Conservation (phyloP, 1,284 basidiomycete species). For the Pseudozyma tsukubaensis region DNA sequence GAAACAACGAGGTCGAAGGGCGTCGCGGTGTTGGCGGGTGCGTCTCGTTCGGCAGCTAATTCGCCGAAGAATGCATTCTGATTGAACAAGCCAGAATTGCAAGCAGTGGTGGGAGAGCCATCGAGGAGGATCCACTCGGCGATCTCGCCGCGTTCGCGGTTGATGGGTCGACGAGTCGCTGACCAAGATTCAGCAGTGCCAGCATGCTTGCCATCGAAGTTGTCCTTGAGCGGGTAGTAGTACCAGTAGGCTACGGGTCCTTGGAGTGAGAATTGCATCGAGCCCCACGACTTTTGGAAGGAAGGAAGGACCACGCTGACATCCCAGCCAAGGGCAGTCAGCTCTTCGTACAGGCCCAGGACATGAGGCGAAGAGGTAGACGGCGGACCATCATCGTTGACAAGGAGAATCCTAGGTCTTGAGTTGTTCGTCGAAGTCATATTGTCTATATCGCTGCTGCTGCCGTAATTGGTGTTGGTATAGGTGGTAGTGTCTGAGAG, state of each 20-base stretch:
- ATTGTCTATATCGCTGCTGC: neutral
- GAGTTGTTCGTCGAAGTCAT: slow-evolving; percentile 6
- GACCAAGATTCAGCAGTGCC: slow-evolving; percentile 58
- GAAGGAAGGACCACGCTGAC: slow-evolving; percentile 66
- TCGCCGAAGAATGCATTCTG: slow-evolving; percentile 48
- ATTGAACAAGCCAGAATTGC: slow-evolving; percentile 64
- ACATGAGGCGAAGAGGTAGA: slow-evolving; percentile 62
- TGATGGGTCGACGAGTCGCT: slow-evolving; percentile 51
- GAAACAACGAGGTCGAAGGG: slow-evolving; percentile 65
- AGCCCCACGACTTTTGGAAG: slow-evolving; percentile 60
- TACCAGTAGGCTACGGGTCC: slow-evolving; percentile 63
- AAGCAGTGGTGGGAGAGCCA: slow-evolving; percentile 65
- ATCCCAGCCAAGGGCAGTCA: slow-evolving; percentile 57
- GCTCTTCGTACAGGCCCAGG: slow-evolving; percentile 56
- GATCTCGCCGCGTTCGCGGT: slow-evolving; percentile 53
- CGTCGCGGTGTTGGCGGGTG: slow-evolving; percentile 18
- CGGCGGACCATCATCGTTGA: slow-evolving; percentile 67
- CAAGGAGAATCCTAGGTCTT: slow-evolving; percentile 53
- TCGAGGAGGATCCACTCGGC: slow-evolving; percentile 66
- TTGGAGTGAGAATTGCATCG: slow-evolving; percentile 59
- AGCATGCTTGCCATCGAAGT: slow-evolving; percentile 51
- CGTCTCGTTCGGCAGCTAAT: slow-evolving; percentile 13
- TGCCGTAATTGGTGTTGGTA: neutral
- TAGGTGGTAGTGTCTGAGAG: slow-evolving; percentile 26
- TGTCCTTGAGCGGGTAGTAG: slow-evolving; percentile 64